Conservation (phyloP, 148 eudicot genomes). For the Oxyria digyna region DNA sequence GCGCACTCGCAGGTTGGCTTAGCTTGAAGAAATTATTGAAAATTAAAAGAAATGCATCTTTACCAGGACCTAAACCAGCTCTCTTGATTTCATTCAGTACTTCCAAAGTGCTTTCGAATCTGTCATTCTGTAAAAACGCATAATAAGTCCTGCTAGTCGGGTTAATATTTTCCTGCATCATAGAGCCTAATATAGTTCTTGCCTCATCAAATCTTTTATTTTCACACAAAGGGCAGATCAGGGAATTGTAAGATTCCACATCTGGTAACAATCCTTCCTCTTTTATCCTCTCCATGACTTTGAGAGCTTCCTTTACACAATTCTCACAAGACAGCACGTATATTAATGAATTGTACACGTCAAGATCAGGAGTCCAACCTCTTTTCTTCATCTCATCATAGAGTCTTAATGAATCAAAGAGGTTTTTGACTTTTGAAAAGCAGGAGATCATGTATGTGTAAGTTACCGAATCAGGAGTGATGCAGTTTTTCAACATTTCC, state of each 20-base stretch:
- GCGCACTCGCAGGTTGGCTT: slow-evolving; percentile 48
- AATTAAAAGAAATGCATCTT: slow-evolving; percentile 38
- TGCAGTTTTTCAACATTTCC: slow-evolving; percentile 66
- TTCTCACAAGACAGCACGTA: slow-evolving; percentile 58
- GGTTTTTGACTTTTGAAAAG: slow-evolving; percentile 53
- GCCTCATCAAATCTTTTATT: slow-evolving; percentile 56
- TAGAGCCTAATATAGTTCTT: slow-evolving; percentile 32
- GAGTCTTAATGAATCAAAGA: slow-evolving; percentile 73
- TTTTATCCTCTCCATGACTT: slow-evolving; percentile 44
- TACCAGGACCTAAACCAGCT: slow-evolving; percentile 56
- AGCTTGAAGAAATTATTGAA: slow-evolving; percentile 40
- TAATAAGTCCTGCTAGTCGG: slow-evolving; percentile 70
- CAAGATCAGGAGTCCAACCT: slow-evolving; percentile 50
- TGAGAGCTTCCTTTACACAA: slow-evolving; percentile 65
- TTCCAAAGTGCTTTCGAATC: slow-evolving; percentile 37
- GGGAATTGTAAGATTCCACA: slow-evolving; percentile 46
- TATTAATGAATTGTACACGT: slow-evolving; percentile 71
- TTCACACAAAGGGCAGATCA: slow-evolving; percentile 75
- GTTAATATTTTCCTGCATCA: slow-evolving; percentile 37
- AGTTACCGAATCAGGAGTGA: slow-evolving; percentile 52
- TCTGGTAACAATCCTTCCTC: slow-evolving; percentile 44
- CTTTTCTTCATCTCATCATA: slow-evolving; percentile 86
- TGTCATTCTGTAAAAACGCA: slow-evolving; percentile 42
- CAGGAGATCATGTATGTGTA: slow-evolving; percentile 81
- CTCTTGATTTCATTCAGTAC: slow-evolving; percentile 52